A percentile compares a stretch with the other conserved stretches of the same genome.
Evolutionary conservation across 352 stramenopile species (phyloP).

Genomic region (Pythium coloratum): DNA sequence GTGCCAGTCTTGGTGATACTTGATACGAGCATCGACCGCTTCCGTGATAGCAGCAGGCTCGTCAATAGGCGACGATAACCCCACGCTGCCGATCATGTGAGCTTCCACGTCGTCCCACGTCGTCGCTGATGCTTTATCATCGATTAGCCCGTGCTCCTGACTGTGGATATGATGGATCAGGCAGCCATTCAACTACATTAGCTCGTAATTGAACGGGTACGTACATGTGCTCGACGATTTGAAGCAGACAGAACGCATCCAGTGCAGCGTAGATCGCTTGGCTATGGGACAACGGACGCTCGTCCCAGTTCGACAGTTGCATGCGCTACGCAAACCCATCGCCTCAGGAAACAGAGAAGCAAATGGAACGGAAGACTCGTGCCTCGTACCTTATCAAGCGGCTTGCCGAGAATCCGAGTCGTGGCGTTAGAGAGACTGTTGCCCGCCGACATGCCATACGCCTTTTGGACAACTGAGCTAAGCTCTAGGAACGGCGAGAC

Average conservation of each 20-base stretch:
- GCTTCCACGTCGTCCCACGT: slow-evolving; percentile 27
- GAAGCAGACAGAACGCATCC: slow-evolving; percentile 59
- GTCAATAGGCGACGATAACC: slow-evolving; percentile 32
- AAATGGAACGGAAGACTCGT: not conserved
- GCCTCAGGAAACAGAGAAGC: not conserved
- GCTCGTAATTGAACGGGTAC: not conserved
- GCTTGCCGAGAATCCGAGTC: slow-evolving; percentile 45
- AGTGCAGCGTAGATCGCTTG: slow-evolving; percentile 65
- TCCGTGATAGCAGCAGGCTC: slow-evolving; percentile 20
- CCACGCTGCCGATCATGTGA: slow-evolving; percentile 29
- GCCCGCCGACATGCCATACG: slow-evolving; percentile 29
- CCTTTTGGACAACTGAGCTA: slow-evolving; percentile 29
- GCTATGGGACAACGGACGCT: slow-evolving; percentile 43
- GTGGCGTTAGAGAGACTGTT: slow-evolving; percentile 50
- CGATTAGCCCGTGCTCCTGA: slow-evolving; percentile 7
- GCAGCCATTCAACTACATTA: too few species aligned
- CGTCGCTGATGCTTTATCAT: slow-evolving; percentile 25
- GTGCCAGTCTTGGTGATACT: slow-evolving; percentile 42
- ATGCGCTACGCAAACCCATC: slow-evolving; percentile 37
- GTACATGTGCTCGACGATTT: slow-evolving; percentile 56
- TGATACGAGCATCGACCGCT: slow-evolving; percentile 28
- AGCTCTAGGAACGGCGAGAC: slow-evolving; percentile 56
- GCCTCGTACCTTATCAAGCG: slow-evolving; percentile 55
- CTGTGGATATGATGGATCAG: slow-evolving; percentile 4
- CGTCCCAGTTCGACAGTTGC: slow-evolving; percentile 74